A percentile compares a stretch with the other conserved stretches of the same genome.
Evolutionary conservation across 2,329 filamentous ascomycete genomes (phyloP).

Genomic region (Neobulgaria alba): DNA sequence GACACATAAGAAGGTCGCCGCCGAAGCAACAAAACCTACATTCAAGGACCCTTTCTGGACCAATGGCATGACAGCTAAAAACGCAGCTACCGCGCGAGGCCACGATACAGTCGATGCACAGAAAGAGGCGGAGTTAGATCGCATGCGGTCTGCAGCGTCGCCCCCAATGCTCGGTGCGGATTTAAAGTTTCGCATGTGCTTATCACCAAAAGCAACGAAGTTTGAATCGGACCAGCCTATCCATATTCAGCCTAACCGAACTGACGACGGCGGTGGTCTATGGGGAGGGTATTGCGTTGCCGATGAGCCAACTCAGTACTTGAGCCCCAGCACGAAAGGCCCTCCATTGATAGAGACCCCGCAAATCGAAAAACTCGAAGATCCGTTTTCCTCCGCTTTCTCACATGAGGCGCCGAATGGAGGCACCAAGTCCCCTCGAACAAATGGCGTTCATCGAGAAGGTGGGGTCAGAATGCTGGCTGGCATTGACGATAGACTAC

Average conservation of each 20-base stretch:
- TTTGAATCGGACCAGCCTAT: conserved; percentile 68
- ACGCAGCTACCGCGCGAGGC: conserved; percentile 8
- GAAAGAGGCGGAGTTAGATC: conserved; percentile 33
- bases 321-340: conserved; percentile 27
- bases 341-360: conserved; percentile 32
- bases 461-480: conserved; percentile 26
- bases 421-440: background rate
- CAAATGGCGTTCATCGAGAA: conserved; percentile 1
- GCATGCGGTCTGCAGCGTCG: conserved; percentile 49
- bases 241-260: conserved; percentile 43
- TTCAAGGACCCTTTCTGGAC: conserved; percentile 30
- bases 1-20: conserved; percentile 27
- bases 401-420: conserved; percentile 4
- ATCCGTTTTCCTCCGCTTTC: conserved; percentile 29
- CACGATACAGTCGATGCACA: conserved; percentile 15
- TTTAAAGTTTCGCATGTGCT: conserved; percentile 70
- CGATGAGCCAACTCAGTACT: conserved; percentile 29
- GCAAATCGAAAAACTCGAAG: conserved; percentile 24
- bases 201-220: conserved; percentile 75
- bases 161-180: conserved; percentile 87
- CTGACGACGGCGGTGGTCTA: conserved; percentile 54
- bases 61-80: conserved; percentile 27
- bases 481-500: conserved; percentile 24
- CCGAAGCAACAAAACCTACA: conserved; percentile 25
- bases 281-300: conserved; percentile 66